phyloP scores from a whole-genome alignment of 2,329 filamentous ascomycete species.

The Eurotiales sp. region DNA sequence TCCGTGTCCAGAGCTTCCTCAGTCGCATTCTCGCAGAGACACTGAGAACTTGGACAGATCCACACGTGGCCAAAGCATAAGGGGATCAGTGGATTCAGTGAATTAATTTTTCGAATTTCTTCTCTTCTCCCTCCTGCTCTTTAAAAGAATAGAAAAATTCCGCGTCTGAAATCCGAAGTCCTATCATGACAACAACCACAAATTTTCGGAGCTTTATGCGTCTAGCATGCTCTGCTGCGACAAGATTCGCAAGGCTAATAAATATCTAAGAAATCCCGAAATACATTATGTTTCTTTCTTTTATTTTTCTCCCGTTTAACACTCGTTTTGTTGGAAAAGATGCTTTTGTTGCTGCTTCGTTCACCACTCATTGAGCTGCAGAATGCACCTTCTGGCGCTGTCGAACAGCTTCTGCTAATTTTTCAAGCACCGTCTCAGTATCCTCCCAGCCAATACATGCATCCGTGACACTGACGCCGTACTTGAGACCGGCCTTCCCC shows the following conservation, averaged over 20 bases:
- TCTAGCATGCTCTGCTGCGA: neutral
- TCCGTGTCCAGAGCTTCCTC: no score
- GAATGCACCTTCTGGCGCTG: conserved; percentile 57
- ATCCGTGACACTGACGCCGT: conserved; percentile 95
- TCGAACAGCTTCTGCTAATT: conserved; percentile 74
- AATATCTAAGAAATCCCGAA: no score
- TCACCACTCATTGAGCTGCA: neutral
- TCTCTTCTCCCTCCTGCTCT: neutral
- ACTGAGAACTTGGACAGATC: no score
- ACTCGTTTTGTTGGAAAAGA: no score
- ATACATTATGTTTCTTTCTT: neutral
- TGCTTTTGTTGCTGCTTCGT: neutral
- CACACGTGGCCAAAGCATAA: conserved; percentile 28
- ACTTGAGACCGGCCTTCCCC: conserved; percentile 79
- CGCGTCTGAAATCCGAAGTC: neutral
- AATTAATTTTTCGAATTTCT: neutral
- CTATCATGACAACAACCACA: neutral
- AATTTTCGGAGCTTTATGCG: neutral
- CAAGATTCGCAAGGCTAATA: neutral
- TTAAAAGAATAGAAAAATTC: neutral
- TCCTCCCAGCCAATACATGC: conserved; percentile 95
- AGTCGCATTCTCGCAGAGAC: no score
- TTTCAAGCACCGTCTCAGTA: conserved; percentile 73
- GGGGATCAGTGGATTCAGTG: no score
- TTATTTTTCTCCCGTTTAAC: no score